Evolutionary conservation across 1,284 basidiomycete genomes (phyloP).

Genomic region (Irpex sp.): DNA sequence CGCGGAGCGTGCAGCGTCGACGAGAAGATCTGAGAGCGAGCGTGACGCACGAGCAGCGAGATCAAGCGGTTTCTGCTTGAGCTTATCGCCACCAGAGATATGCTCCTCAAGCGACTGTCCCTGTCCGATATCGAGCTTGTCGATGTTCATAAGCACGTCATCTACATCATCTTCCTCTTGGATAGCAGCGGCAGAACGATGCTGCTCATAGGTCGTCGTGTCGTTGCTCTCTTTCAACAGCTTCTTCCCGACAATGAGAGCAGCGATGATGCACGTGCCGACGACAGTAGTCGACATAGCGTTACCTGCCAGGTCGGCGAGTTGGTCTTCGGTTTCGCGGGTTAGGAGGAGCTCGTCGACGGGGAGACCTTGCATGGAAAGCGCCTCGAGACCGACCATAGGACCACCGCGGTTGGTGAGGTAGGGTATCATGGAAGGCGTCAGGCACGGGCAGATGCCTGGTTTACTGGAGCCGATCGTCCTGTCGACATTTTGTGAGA

Average conservation of each 20-base stretch:
- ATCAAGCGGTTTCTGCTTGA: constrained; percentile 63
- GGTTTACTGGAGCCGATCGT: constrained; percentile 78
- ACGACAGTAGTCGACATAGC: constrained; percentile 98
- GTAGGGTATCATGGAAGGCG: constrained; percentile 95
- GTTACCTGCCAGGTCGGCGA: constrained; percentile 93
- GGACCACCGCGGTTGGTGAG: constrained; percentile 96
- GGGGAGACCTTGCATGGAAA: constrained; percentile 92
- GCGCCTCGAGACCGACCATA: constrained; percentile 89
- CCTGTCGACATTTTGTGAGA: constrained; percentile 96
- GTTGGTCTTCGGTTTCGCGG: constrained; percentile 89
- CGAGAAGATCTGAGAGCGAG: constrained; percentile 57
- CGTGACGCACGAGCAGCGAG: constrained; percentile 47
- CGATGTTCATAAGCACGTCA: constrained; percentile 24
- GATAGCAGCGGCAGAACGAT: constrained; percentile 35
- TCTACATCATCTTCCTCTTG: constrained; percentile 25
- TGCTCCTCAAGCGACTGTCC: constrained; percentile 39
- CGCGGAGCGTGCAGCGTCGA: constrained; percentile 65
- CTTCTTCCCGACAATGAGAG: constrained; percentile 65
- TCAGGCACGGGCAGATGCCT: constrained; percentile 90
- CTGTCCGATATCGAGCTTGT: constrained; percentile 18
- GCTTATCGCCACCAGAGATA: constrained; percentile 69
- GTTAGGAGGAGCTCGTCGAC: constrained; percentile 90
- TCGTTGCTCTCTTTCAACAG: constrained; percentile 66
- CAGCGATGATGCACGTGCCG: constrained; percentile 85
- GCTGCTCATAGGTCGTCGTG: constrained; percentile 58